phyloP scores from a whole-genome alignment of 768 basidiomycete genomes.

The Udeniomyces megalosporus region DNA sequence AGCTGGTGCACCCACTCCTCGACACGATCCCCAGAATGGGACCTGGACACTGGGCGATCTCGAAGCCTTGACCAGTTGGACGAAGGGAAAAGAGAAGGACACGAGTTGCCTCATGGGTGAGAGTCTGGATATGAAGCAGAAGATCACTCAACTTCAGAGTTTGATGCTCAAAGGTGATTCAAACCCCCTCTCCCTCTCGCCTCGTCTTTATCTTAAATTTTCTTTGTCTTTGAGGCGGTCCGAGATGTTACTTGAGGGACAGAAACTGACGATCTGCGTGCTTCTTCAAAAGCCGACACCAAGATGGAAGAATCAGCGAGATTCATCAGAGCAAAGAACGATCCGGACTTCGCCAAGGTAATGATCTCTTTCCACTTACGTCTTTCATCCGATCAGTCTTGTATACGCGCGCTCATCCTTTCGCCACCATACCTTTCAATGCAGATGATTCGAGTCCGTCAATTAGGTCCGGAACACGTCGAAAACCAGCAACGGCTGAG shows the following conservation, averaged over 20 bases:
- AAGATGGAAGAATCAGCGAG: slow-evolving; percentile 67
- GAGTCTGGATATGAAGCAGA: slow-evolving; percentile 17
- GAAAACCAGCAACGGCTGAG: slow-evolving; percentile 64
- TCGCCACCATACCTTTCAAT: no score
- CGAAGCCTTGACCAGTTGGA: not conserved
- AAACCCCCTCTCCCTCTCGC: no score
- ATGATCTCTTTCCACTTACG: not conserved
- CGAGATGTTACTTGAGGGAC: no score
- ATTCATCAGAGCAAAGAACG: slow-evolving; percentile 59
- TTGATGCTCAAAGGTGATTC: slow-evolving; percentile 27
- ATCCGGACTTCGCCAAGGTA: slow-evolving; percentile 54
- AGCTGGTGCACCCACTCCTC: slow-evolving; percentile 1
- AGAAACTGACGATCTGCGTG: not conserved
- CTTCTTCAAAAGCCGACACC: slow-evolving; percentile 44
- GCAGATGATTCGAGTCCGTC: slow-evolving; percentile 48
- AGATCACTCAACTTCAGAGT: slow-evolving; percentile 25
- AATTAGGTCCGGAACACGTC: slow-evolving; percentile 74
- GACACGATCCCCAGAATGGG: not conserved
- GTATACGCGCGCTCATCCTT: no score
- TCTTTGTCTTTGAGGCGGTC: not conserved
- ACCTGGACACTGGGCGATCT: slow-evolving; percentile 10
- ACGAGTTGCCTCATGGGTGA: slow-evolving; percentile 3
- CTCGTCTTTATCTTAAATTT: no score
- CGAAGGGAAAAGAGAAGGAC: slow-evolving; percentile 5
- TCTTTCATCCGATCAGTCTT: not conserved